Evolutionary conservation across 2,329 filamentous ascomycete species (phyloP).

Genomic region (Pseudocercospora vitis): DNA sequence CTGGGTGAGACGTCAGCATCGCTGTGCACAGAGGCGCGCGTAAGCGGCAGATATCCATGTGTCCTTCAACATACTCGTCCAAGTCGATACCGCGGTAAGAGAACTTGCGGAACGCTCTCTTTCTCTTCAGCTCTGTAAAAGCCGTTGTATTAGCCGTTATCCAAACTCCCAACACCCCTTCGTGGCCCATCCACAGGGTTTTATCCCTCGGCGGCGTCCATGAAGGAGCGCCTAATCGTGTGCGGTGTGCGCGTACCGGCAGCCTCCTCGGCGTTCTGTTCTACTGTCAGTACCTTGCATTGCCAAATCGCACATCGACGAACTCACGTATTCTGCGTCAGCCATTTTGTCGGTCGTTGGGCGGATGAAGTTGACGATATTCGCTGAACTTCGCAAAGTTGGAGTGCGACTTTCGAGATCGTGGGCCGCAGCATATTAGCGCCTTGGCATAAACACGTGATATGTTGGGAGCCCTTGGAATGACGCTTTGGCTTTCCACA

Average conservation of each 20-base stretch:
- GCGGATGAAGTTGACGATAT: constrained; percentile 37
- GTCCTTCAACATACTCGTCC: constrained; percentile 75
- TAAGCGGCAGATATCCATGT: constrained; percentile 7
- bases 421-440: constrained; percentile 6
- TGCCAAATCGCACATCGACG: constrained; percentile 31
- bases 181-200: constrained; percentile 45
- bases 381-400: constrained; percentile 2
- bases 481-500: no score
- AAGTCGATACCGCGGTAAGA: constrained; percentile 99
- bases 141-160: constrained; percentile 38
- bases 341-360: constrained; percentile 65
- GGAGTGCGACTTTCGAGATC: not conserved
- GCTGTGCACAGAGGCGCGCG: not conserved
- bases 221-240: constrained; percentile 30
- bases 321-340: constrained; percentile 83
- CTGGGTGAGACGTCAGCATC: constrained; percentile 49
- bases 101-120: constrained; percentile 99
- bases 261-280: constrained; percentile 92
- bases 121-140: constrained; percentile 89
- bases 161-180: constrained; percentile 43
- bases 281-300: constrained; percentile 25
- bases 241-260: constrained; percentile 59
- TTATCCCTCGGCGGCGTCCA: constrained; percentile 35
- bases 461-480: no score
- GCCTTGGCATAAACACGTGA: constrained; percentile 9